Conservation (phyloP, 2,329 filamentous ascomycete genomes). For the Microascus cirrosus region DNA sequence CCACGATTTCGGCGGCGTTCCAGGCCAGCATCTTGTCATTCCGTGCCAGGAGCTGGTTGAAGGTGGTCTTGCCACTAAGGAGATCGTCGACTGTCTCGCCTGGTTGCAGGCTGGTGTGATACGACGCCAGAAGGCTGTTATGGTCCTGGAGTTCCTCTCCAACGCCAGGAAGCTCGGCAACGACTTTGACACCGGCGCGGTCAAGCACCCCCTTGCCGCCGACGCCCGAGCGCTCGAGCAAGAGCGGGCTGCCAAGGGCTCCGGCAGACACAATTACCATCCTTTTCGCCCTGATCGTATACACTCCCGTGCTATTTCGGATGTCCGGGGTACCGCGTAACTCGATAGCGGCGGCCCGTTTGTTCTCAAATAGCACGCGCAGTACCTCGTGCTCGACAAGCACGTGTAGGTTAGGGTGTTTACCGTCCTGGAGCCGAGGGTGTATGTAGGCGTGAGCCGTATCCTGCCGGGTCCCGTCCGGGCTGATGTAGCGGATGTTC, state of each 20-base stretch:
- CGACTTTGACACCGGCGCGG: constrained; percentile 29
- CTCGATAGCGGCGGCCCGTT: constrained; percentile 26
- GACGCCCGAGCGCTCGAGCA: constrained; percentile 46
- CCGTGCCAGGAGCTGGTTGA: constrained; percentile 10
- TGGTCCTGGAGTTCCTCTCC: constrained; percentile 30
- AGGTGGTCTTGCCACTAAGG: constrained; percentile 10
- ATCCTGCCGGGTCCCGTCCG: constrained; percentile 45
- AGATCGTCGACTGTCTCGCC: constrained; percentile 29
- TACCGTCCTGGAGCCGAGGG: constrained; percentile 29
- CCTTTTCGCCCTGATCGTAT: constrained; percentile 19
- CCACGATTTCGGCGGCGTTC: constrained; percentile 40
- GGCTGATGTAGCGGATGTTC: constrained; percentile 32
- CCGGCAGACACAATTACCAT: constrained; percentile 38
- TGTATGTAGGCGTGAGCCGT: constrained; percentile 44
- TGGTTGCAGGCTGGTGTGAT: constrained; percentile 30
- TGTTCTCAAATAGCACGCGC: constrained; percentile 24
- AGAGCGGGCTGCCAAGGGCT: constrained; percentile 31
- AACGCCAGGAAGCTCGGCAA: constrained; percentile 36
- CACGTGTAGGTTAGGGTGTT: constrained; percentile 43
- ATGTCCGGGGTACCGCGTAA: constrained; percentile 10
- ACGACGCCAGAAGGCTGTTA: constrained; percentile 37
- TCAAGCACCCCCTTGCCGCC: constrained; percentile 34
- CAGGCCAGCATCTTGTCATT: constrained; percentile 32
- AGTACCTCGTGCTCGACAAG: constrained; percentile 25
- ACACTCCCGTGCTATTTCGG: constrained; percentile 13